Evolutionary conservation across 2,329 filamentous ascomycete genomes (phyloP), one percentile per base, ranked within the genome.

Genomic region (Aureobasidium vineae): DNA sequence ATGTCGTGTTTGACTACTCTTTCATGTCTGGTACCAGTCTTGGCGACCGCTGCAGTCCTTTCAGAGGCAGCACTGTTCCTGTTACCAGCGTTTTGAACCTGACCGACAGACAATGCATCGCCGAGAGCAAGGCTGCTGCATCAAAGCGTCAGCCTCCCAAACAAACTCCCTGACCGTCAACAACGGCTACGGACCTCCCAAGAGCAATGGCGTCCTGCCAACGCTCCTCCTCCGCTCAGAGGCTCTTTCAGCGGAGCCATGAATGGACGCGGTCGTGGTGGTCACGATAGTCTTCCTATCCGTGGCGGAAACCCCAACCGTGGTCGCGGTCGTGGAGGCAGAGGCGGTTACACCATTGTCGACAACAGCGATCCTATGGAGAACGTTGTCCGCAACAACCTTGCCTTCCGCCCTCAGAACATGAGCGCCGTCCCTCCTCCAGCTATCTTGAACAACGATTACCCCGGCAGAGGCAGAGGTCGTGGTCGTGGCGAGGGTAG

Each of bases 11-110:
- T 78, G 96, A 99, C 76, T 86, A 87, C 15, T 90, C 92, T 0
- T 99, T 99, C 78, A 98, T 99, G 93, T 96, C 92, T 74, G 95
- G 95, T 69, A 97, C 93, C 1, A 95, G 91, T 0, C 84, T 99
- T 19, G 90, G 91, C 67, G 92, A 93, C 66, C 89, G 95, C 67
- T 97, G 94, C 75, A 92, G 92, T 31, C 88, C 91, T 43, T 99
- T 99, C 86, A 88, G 94, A 41, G 95, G 95, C 63, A 93, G 95
- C 76, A 97, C 95, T 0, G 92, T 99, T 4, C 87, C 92, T 1
- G 86, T 89, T 7, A 90, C 90, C n/a, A 90, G 91, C 0, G 92
- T 98, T 2, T 84, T 99, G 40, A 99, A 99, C 78, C 82, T 96
- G 66, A 89, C 88, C 1, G 83, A 93, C 73, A 89, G 86, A 72